Conservation (phyloP, 495 filamentous ascomycete genomes). For the Hapsidospora chrysogenum region DNA sequence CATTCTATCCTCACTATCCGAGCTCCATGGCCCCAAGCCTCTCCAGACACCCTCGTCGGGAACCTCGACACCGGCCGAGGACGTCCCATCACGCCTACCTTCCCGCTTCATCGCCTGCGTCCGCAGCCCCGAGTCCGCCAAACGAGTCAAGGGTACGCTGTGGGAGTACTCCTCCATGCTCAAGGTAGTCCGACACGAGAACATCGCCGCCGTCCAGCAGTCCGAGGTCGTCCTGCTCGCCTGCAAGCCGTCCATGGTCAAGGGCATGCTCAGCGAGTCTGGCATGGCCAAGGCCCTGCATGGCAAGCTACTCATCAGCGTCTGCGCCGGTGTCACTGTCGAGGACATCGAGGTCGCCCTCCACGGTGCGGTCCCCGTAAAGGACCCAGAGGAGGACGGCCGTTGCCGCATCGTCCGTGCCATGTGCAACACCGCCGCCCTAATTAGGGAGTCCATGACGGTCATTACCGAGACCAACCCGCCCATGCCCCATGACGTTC, state of each 20-base stretch:
- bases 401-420: slow-evolving; percentile 49
- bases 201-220: slow-evolving; percentile 37
- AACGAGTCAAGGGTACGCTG: slow-evolving; percentile 45
- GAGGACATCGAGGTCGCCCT: slow-evolving; percentile 45
- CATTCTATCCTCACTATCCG: slow-evolving; percentile 48
- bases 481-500: slow-evolving; percentile 31
- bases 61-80: slow-evolving; percentile 31
- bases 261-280: slow-evolving; percentile 40
- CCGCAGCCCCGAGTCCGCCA: slow-evolving; percentile 40
- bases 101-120: slow-evolving; percentile 65
- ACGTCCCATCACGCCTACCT: slow-evolving; percentile 40
- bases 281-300: slow-evolving; percentile 53
- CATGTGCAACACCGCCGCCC: slow-evolving; percentile 61
- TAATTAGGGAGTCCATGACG: slow-evolving; percentile 66
- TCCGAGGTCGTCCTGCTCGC: slow-evolving; percentile 53
- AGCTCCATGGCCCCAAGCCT: slow-evolving; percentile 18
- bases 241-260: slow-evolving; percentile 65
- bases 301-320: slow-evolving; percentile 70
- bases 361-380: slow-evolving; percentile 19
- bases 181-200: slow-evolving; percentile 32
- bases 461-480: slow-evolving; percentile 48
- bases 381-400: slow-evolving; percentile 18
- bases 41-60: slow-evolving; percentile 31
- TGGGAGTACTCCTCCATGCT: slow-evolving; percentile 25
- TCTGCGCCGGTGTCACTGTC: slow-evolving; percentile 65